Base-by-base conservation (phyloP, 106 monocot genomes). In the Agapanthus africanus region DNA sequence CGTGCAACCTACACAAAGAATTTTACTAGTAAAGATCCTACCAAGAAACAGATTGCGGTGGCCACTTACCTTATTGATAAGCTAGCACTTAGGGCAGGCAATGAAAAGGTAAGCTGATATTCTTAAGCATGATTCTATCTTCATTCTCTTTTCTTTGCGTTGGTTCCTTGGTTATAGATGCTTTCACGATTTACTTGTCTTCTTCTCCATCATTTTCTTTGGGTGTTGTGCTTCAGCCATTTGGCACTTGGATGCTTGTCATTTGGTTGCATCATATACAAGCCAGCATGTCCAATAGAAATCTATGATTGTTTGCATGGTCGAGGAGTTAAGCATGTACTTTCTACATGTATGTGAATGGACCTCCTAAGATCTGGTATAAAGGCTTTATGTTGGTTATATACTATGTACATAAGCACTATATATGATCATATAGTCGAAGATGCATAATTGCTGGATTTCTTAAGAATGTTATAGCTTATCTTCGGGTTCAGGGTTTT, bases 21-120 rank as follows among this genome's bases (percentile, higher is more conserved):
- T 73, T 95, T 95, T 59, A 77, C 37, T 7, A 88, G 77, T 70
- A 95, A 85, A 81, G 91, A 95, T 85, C 60, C 79, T 31, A 88
- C 68, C 8, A 91, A 76, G 65, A 63, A 76, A 37, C 91, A 95
- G 74, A 85, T 95, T 73, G 94, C 94, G n/a, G 94, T 95, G 52
- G 94, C 94, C 19, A 88, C 88, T 44, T 85, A 81, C 26, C 85
- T 85, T 63, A 85, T 85, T 60, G 85, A 85, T 66, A 85, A 81
- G 69, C 56, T 85, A 63, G 85, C 85, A 40, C 85, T 85, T 11
- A 85, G 85, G 78, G 85, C 85, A 51, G 85, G 85, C 56, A 84
- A 84, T 70, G 84, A 84, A 69, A 84, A 84, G 79, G 84, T 84
- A 47, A 35, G 34, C 21, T 74, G 21, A 42, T 41, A 30, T 6